A percentile compares a stretch with the other conserved stretches of the same genome.
phyloP scores from a whole-genome alignment of 257 asterid species.

The Solanum bulbocastanum region DNA sequence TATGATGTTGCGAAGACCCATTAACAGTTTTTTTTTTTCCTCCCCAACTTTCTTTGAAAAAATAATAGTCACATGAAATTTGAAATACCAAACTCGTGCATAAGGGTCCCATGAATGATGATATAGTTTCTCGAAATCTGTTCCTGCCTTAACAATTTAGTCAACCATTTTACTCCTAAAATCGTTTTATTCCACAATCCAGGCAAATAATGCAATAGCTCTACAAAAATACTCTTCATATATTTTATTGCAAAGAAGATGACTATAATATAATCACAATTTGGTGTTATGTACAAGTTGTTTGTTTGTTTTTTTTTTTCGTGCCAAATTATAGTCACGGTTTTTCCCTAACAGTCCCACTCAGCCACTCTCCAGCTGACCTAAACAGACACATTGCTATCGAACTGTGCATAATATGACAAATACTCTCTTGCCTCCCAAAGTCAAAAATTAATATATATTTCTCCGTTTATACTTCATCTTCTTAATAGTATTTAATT shows the following conservation, averaged over 20 bases:
- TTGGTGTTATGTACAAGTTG: background rate
- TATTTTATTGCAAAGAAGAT: background rate
- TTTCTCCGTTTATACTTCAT: background rate
- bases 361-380: conserved; percentile 10
- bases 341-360: background rate
- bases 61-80: background rate
- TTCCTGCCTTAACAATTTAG: background rate
- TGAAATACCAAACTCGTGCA: conserved; percentile 1
- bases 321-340: conserved; percentile 3
- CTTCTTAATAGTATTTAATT: background rate
- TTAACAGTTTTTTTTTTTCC: background rate
- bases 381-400: conserved; percentile 14
- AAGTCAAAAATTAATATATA: background rate
- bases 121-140: background rate
- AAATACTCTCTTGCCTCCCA: background rate
- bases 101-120: background rate
- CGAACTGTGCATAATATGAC: conserved; percentile 19
- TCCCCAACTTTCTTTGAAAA: background rate
- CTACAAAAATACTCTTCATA: background rate
- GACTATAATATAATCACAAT: background rate
- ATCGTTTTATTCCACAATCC: background rate
- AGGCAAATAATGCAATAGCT: background rate
- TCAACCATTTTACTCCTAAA: background rate
- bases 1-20: background rate
- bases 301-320: background rate